Evolutionary conservation across 73 alveolate genomes (phyloP), one percentile per base, ranked within the genome.

Genomic region (Paramecium caudatum): DNA sequence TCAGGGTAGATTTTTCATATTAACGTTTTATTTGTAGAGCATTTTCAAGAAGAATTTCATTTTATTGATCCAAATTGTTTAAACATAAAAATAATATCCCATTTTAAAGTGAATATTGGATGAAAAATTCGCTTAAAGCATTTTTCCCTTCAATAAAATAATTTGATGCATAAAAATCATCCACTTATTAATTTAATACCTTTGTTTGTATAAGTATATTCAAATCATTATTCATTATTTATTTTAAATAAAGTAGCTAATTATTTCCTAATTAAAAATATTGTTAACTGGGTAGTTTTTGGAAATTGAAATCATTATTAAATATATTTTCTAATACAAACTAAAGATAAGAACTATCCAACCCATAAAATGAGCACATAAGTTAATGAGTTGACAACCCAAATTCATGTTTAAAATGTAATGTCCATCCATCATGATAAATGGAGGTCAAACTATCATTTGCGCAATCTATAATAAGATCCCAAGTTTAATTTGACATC

Each of bases 261-360:
- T 49, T 19, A 17, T 49, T 49, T 49, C 39, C 70, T 55, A 55
- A 55, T 55, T 55, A 55, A 27, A 55, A 55, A 8, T 55, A 55
- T 7, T 37, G 23, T 21, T 55, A 21, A 55, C 30, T 43, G 23
- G 80, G 3, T 55, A 55, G 4, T 55, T 55, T 55, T 55, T 55
- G 30, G 21, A 55, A 55, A 23, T 55, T 12, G 30, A 55, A 55
- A 10, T 55, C 80, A 55, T 23, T 55, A 23, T 10, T 23, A 21
- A 55, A 55, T 27, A 55, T 0, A 5, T 55, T 55, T 43, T 55
- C 80, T 15, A 39, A 39, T 39, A 55, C 12, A 10, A 55, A 55
- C 30, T 55, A 55, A 0, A 55, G 3, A 55, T 55, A 55, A 8
- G 80, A 55, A 55, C 80, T 55, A 55, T 55, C 80, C 8, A 55